Conservation (phyloP, 768 basidiomycete species). For the Pulveroboletus frians region DNA sequence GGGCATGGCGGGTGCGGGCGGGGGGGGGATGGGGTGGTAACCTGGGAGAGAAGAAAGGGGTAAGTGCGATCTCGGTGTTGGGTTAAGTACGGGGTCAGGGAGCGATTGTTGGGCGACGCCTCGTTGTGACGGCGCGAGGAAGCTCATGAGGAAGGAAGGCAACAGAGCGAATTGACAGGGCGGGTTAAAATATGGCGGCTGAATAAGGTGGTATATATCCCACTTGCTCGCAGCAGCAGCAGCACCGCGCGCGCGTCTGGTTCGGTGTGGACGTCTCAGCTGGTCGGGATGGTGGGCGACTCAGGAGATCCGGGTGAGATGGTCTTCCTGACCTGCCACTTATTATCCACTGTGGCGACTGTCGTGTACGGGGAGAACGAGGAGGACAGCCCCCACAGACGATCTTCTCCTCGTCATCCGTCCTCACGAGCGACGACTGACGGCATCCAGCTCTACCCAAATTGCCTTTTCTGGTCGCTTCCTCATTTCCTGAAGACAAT, state of each 20-base stretch:
- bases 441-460: slow-evolving; percentile 4
- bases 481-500: slow-evolving; percentile 3
- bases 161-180: too few relatives aligned
- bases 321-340: slow-evolving; percentile 5
- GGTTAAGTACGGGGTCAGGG: slow-evolving; percentile 32
- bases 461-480: slow-evolving; percentile 26
- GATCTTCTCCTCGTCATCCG: slow-evolving; percentile 5
- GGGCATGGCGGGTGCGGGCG: slow-evolving; percentile 25
- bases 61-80: slow-evolving; percentile 31
- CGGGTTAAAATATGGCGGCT: slow-evolving; percentile 23
- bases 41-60: slow-evolving; percentile 36
- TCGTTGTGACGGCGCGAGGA: slow-evolving; percentile 34
- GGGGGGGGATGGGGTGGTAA: slow-evolving; percentile 29
- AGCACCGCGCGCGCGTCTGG: not conserved
- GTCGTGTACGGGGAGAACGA: not conserved
- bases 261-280: not conserved
- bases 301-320: slow-evolving; percentile 26
- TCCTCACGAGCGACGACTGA: slow-evolving; percentile 9
- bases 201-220: slow-evolving; percentile 18
- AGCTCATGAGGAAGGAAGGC: too few relatives aligned
- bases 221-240: slow-evolving; percentile 1
- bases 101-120: slow-evolving; percentile 26
- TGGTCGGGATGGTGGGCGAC: slow-evolving; percentile 16
- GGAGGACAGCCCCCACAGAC: not conserved
- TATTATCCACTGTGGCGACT: slow-evolving; percentile 1